These are phyloP conservation scores for Neurospora sp. DNA, from an alignment of 2,329 filamentous ascomycete species.

Conservation along the genomic window DNA sequence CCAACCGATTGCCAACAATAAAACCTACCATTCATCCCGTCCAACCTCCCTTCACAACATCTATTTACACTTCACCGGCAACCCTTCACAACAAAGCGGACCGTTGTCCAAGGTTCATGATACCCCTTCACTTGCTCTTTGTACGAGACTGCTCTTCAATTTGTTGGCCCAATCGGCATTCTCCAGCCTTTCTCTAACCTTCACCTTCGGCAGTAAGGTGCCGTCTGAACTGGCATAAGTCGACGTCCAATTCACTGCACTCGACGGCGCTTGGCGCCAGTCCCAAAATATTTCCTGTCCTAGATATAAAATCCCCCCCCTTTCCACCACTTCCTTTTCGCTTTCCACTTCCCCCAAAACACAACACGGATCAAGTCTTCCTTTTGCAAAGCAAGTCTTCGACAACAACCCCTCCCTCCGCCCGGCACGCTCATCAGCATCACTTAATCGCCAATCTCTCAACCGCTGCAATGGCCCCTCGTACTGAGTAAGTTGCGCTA, in stretches of 20 bases:
- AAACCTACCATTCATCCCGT: background rate
- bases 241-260: background rate
- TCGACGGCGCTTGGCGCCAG: background rate
- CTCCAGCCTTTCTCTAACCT: background rate
- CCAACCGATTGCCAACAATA: background rate
- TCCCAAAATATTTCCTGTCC: background rate
- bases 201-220: background rate
- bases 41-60: background rate
- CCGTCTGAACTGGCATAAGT: background rate
- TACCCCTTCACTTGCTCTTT: background rate
- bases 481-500: constrained; percentile 21
- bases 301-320: background rate
- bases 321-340: background rate
- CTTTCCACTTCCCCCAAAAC: background rate
- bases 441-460: background rate
- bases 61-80: background rate
- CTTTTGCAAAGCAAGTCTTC: background rate
- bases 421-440: background rate
- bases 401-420: background rate
- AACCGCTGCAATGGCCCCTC: constrained; percentile 19
- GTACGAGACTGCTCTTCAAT: background rate
- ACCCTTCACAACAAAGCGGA: background rate
- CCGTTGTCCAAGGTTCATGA: background rate
- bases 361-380: background rate
- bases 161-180: background rate